Conservation (phyloP, 306 rosid species). For the Cotoneaster glaucophyllus region DNA sequence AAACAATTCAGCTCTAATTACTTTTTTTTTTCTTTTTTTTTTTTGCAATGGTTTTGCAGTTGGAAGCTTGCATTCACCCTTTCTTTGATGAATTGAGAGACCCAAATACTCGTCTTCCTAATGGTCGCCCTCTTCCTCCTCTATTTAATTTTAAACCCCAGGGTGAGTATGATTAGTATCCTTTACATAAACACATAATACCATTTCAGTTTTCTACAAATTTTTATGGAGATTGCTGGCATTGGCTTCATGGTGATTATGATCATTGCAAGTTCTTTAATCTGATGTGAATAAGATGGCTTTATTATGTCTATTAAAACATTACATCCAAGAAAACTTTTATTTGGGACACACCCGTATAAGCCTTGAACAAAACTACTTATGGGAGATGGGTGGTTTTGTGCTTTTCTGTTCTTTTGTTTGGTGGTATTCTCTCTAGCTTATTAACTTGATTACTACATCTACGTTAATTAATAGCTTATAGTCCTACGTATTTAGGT, state of each 20-base stretch:
- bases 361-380: neutral
- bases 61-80: constrained; percentile 99
- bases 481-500: neutral
- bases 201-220: neutral
- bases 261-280: neutral
- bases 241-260: neutral
- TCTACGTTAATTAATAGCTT: neutral
- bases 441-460: neutral
- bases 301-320: neutral
- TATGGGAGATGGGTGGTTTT: neutral
- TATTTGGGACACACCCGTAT: neutral
- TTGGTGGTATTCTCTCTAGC: neutral
- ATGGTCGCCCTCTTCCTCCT: constrained; percentile 98
- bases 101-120: constrained; percentile 90
- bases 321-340: neutral
- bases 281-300: neutral
- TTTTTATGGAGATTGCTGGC: neutral
- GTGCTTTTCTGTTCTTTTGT: neutral
- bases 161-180: constrained; percentile 38
- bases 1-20: neutral
- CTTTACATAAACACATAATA: neutral
- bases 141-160: constrained; percentile 82
- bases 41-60: constrained; percentile 34
- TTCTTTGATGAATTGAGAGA: constrained; percentile 98
- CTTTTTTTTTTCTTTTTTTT: constrained; percentile 10